Evolutionary conservation across 192 early-diverging fungal genomes (phyloP), one percentile per base, ranked within the genome.

Genomic region (Martensiomyces pterosporus): DNA sequence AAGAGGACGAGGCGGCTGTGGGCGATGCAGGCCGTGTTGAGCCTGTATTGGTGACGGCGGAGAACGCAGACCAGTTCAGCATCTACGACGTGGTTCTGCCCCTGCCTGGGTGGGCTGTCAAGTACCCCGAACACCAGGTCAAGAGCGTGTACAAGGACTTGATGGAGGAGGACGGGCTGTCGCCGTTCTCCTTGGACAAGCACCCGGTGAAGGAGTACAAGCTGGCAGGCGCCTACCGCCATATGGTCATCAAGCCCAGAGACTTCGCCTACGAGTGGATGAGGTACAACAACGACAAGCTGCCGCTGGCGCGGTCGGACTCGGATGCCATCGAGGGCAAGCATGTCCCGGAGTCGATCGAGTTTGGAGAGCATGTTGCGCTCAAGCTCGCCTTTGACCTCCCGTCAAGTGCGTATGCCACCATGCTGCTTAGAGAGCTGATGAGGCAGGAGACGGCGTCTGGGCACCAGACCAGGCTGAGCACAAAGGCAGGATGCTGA

Each of bases 371-470:
- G 44, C 75, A 79, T 10, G 29, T 87, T 18, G 96, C 87, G 8
- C 50, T 95, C 21, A 70, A 85, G 34, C 57, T 93, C 13, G 72
- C 82, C 24, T 82, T 99, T 51, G 88, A 86, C 15, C 73, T 99
- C 40, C 68, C 63, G 23, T 78, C 89, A 2, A 91, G 89, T 33
- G 81, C 87, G 25, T 99, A 99, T 62, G 97, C 97, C 2, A 99
- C 97, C 0, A 97, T 99, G 93, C 83, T 86, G n/a, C 65, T 99
- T 46, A 79, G 94, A 15, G 97, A 99, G 64, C 66, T 96, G 17
- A 85, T 85, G 60, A 79, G 82, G 34, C 52, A 76, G 39, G 79
- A 83, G 27, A 85, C 86, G 9, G 77, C 81, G 6, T 48, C 80
- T 2, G 72, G 60, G 2, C 69, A 72, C 49, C 82, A 87, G 64